Conservation (phyloP, 805 yeast species). For the Zygosaccharomyces pseudorouxii region DNA sequence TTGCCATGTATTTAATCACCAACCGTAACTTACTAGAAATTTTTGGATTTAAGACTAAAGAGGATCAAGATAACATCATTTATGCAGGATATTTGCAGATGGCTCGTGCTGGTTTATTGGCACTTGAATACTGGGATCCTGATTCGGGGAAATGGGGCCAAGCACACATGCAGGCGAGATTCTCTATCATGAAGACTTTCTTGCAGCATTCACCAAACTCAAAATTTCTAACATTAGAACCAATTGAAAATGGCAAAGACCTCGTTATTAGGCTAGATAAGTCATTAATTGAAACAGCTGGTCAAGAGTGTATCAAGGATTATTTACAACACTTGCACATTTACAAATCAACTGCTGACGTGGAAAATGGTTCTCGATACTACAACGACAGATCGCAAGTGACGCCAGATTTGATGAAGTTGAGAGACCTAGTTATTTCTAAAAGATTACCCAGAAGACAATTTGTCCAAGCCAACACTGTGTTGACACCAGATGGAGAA, state of each 20-base stretch:
- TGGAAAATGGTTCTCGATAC: slow-evolving; percentile 55
- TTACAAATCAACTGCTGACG: slow-evolving; percentile 75
- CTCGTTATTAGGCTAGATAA: slow-evolving; percentile 56
- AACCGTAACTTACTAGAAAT: slow-evolving; percentile 63
- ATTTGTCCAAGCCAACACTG: slow-evolving; percentile 76
- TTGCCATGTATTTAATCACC: slow-evolving; percentile 75
- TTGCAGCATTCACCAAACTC: slow-evolving; percentile 51
- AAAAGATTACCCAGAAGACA: slow-evolving; percentile 83
- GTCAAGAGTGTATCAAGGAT: slow-evolving; percentile 68
- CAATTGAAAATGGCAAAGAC: slow-evolving; percentile 44
- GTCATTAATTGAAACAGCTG: slow-evolving; percentile 58
- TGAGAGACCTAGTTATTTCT: slow-evolving; percentile 60
- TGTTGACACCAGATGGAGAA: slow-evolving; percentile 32
- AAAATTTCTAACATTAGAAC: slow-evolving; percentile 51
- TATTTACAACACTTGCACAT: slow-evolving; percentile 70
- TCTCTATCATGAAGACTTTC: slow-evolving; percentile 73
- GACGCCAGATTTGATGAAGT: slow-evolving; percentile 55
- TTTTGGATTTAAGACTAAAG: slow-evolving; percentile 57
- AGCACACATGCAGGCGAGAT: slow-evolving; percentile 92
- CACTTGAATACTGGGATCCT: slow-evolving; percentile 87
- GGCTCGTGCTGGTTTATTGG: slow-evolving; percentile 85
- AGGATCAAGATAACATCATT: slow-evolving; percentile 59
- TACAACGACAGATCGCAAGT: slow-evolving; percentile 68
- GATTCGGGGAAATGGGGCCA: slow-evolving; percentile 82
- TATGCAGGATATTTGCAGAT: slow-evolving; percentile 69